A percentile compares a stretch with the other conserved stretches of the same genome.
These are phyloP conservation scores for Phialophora expanda DNA, from an alignment of 2,329 filamentous ascomycete species.

Conservation along the genomic window DNA sequence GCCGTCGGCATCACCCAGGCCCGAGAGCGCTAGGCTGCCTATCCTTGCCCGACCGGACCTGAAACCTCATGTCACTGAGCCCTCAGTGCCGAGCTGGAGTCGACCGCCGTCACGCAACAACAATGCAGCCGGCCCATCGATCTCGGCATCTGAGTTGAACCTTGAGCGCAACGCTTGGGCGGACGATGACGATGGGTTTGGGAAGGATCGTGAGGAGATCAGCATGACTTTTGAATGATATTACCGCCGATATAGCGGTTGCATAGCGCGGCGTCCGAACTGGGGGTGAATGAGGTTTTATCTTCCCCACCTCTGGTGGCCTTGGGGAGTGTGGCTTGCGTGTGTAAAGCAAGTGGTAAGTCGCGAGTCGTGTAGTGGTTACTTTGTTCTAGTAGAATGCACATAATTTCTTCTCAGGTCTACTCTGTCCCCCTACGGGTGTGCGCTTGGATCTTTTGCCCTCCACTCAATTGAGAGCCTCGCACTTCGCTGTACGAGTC, in stretches of 20 bases:
- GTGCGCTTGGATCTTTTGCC: background rate
- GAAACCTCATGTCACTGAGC: constrained; percentile 34
- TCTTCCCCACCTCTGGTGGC: background rate
- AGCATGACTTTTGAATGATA: constrained; percentile 78
- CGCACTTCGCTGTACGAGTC: background rate
- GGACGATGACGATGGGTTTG: constrained; percentile 68
- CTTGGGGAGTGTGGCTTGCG: background rate
- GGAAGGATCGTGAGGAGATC: constrained; percentile 75
- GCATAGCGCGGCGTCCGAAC: constrained; percentile 29
- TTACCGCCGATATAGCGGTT: constrained; percentile 16
- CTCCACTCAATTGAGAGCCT: background rate
- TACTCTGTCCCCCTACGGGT: background rate
- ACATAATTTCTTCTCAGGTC: background rate
- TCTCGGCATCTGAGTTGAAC: constrained; percentile 42
- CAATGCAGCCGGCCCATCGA: constrained; percentile 16
- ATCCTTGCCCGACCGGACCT: constrained; percentile 30
- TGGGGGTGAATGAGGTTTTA: background rate
- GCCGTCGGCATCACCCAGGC: constrained; percentile 20
- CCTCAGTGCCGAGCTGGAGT: constrained; percentile 24
- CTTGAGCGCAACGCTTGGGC: constrained; percentile 70
- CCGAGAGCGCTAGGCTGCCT: constrained; percentile 31
- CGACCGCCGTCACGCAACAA: constrained; percentile 2
- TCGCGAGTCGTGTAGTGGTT: background rate
- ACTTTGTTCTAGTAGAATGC: background rate
- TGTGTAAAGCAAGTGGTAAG: background rate